Base-by-base conservation (phyloP, 2,329 filamentous ascomycete species). In the Aspergillus amoenus region DNA sequence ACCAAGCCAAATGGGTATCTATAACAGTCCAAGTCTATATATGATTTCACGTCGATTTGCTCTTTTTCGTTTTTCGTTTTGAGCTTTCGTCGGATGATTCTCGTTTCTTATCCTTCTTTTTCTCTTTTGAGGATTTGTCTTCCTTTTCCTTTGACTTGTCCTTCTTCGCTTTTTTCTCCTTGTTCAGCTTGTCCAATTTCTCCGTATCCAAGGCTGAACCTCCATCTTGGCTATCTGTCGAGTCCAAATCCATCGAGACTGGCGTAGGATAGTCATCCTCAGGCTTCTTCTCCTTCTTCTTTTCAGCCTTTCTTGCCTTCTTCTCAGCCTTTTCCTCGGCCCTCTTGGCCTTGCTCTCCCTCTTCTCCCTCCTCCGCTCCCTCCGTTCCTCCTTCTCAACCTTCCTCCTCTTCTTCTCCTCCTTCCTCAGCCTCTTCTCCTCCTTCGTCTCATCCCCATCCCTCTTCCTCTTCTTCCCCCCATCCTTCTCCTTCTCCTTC, bases 61-160 rank as follows among this genome's bases (percentile, higher is more conserved):
- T 57, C 74, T 77, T 65, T 66, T 79, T 75, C 51, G 75, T 74
- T 64, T 80, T 83, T 56, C 81, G 81, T 59, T 81, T 79, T 5
- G 61, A 56, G 45, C 62, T 64, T 3, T 69, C 68, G 41, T 71
- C 72, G 6, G 64, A 61, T 34, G 62, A 69, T 21, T 61, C 66
- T 32, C 55, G 57, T 49, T 67, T 60, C 64, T 70, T 60, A 54
- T 50, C 65, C 65, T 67, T 75, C 63, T 64, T 68, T 62, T 49
- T 68, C 66, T 68, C 57, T 40, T 65, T 56, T 46, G 43, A 46
- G 8, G 7, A 12, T 32, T 63, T 61, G 47, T 64, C 62, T 43
- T 62, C 61, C 42, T 61, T 65, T 39, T 62, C 62, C 63, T 61
- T 53, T 41, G 66, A 52, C 44, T 64, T 63, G 55, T 66, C 63